Evolutionary conservation across 208 protist genomes (phyloP), one percentile per base, ranked within the genome.

Genomic region (Naegleria gruberi): DNA sequence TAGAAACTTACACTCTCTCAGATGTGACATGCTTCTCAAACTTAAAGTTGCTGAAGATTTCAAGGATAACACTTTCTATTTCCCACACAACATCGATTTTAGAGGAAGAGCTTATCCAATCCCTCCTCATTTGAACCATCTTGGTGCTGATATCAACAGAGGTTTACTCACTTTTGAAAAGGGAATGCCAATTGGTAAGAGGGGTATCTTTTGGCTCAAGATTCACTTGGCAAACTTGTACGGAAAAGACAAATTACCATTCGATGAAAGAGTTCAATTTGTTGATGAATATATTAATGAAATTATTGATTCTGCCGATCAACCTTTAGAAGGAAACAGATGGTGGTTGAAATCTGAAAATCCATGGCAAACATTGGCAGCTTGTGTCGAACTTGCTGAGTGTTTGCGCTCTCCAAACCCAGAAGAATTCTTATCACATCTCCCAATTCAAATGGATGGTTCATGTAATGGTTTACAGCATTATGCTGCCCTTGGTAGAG

Each of bases 21-120:
- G 92, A 51, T 92, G 92, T 84, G 92, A 94, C 82, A 51, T 82
- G 0, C 19, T 73, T 7, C 90, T 92, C 8, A 96, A 95, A 87
- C 91, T 94, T 15, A 90, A 89, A 51, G 90, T 93, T 7, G 92
- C 91, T 3, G 40, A 89, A 41, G 90, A 92, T 37, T 93, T 94
- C 23, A 37, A 88, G 0, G 82, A 92, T 46, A 3, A 89, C n/a
- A 83, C 12, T 6, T 94, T 99, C 89, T 99, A 99, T 93, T 98
- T 99, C 90, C 98, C 98, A 26, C 98, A 99, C 92, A 99, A 98
- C 92, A 93, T 99, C 91, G 98, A 99, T 92, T 99, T 99, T 90
- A 95, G 98, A 65, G 98, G 98, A 30, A 97, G 98, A 88, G 98
- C 98, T 90, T 99, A 99, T 93, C 97, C 98, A 4, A 96, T 99